Base-by-base conservation (phyloP, 345 rosid species). In the Conringia planisiliqua region DNA sequence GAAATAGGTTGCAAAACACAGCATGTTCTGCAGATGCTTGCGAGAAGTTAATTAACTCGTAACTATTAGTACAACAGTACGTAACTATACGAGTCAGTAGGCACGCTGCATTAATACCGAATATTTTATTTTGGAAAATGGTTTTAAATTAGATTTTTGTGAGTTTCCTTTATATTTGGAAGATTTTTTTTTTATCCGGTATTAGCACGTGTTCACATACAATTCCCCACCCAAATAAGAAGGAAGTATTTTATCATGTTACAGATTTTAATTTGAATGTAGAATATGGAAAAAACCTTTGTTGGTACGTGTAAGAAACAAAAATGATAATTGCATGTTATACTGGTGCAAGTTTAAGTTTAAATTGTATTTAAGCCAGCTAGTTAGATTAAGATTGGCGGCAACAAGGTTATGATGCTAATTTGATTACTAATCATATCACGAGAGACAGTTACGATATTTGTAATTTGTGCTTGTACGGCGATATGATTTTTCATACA, bases 381-480 rank as follows among this genome's bases (percentile, higher is more conserved):
- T 51, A 64, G n/a, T 65, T 29, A 51, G 8, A 40, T 42, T 40
- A 40, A 40, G 46, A n/a, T 56, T 26, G 32, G 30, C 8, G 72
- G 72, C 66, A 66, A 74, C 57, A 62, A 74, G 50, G 62, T 30
- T 30, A 32, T 30, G 63, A 10, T 68, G 47, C 30, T 51, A 30
- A 14, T 29, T 40, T 50, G 32, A 7, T 50, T 68, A 3, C 10
- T 39, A 60, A 74, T 75, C 46, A 50, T 75, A 36, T 27, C 7
- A 26, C 35, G 67, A 67, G 6, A 35, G 47, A 35, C 24, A 39
- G 10, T 59, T 69, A 14, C 63, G 14, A 69, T 26, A 43, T 10
- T 51, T 50, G 6, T 36, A 62, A 43, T 62, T 42, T 52, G 66
- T 52, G 47, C 5, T 30, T 22, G 70, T 55, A 62, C 79, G 70